Base-by-base conservation (phyloP, 2,329 filamentous ascomycete species). In the Alternaria panax region DNA sequence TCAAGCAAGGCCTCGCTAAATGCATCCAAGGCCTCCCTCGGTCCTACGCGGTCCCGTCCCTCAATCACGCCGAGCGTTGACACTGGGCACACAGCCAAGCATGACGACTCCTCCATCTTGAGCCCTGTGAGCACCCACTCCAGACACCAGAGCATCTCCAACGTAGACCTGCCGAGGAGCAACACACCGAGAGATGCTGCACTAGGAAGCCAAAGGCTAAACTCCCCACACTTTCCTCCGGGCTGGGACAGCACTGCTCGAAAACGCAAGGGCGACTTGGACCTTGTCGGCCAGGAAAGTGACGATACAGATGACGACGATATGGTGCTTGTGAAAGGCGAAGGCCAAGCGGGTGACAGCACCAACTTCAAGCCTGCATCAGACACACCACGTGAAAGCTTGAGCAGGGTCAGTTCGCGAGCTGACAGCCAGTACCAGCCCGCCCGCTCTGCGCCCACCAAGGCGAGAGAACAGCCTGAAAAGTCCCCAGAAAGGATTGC, bases 271-370 rank as follows among this genome's bases (percentile, higher is more conserved):
- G 67, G 64, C 25, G 70, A 75, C 43, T 43, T 71, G 41, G 66
- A 74, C 34, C 59, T 73, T 4, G 62, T 43, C 18, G 69, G 66
- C 18, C 68, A 75, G 27, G 69, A 70, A 14, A 76, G 74, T 52
- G 74, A 76, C 60, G 69, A 74, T 32, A 74, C 69, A 4, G 72
- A 74, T 28, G 73, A 78, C 28, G 72, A 75, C 47, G 75, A 76
- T 22, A 34, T 71, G 43, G 70, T 69, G 25, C 52, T 70, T 18
- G 67, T 72, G 6, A 68, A 70, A n/a, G 71, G 68, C 18, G 64
- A 64, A 28, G 62, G 62, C n/a, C 62, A 68, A 36, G 56, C 62
- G 7, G 30, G 64, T 22, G 67, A 70, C 36, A 68, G 71, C 32
- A 53, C 63, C 30, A 69, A 59, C 54, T 69, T 66, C 62, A 67